Base-by-base conservation (phyloP, 2,329 filamentous ascomycete genomes). In the Diaporthe vexans region DNA sequence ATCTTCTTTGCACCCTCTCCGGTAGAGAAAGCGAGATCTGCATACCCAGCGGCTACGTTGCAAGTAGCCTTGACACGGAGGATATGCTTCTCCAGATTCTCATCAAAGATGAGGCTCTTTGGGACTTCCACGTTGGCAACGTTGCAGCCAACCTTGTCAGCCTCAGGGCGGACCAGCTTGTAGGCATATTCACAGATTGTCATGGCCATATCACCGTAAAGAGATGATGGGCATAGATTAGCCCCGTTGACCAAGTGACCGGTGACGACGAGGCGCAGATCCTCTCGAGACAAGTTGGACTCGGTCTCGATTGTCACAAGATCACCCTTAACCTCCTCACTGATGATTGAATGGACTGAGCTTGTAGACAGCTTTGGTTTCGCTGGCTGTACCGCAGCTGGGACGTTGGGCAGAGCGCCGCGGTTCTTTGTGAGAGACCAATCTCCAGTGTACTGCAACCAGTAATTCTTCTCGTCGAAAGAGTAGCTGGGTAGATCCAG, bases 401-500 rank as follows among this genome's bases (percentile, higher is more conserved):
- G 63, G 0, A 74, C 72, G 24, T 86, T 80, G 11, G 82, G 77
- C 26, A 84, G 79, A 19, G 83, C 85, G 52, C 85, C 88, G 77
- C 93, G 90, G 78, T 92, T 91, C 86, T 95, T 95, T 75, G 88
- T 91, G 51, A 95, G 85, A 29, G 88, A 90, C 91, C 92, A 95
- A 81, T 95, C 91, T 76, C 94, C 92, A 76, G 88, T 82, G 79
- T 91, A 91, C 78, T 88, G 86, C 56, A 91, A 85, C 89, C 90
- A 91, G 80, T 95, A 94, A 77, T 90, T 92, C 86, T 94, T 94
- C 78, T 91, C 86, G 78, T 95, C 91, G 83, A 93, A 95, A 0
- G 88, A 87, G 80, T 95, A 95, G 1, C 89, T 88, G 0, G 94
- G 94, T 0, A 95, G 84, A 8, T 89, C 85, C 8, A 94, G 82